phyloP scores from a whole-genome alignment of 2,329 filamentous ascomycete genomes.

The Monilinia vaccinii-corymbosi region DNA sequence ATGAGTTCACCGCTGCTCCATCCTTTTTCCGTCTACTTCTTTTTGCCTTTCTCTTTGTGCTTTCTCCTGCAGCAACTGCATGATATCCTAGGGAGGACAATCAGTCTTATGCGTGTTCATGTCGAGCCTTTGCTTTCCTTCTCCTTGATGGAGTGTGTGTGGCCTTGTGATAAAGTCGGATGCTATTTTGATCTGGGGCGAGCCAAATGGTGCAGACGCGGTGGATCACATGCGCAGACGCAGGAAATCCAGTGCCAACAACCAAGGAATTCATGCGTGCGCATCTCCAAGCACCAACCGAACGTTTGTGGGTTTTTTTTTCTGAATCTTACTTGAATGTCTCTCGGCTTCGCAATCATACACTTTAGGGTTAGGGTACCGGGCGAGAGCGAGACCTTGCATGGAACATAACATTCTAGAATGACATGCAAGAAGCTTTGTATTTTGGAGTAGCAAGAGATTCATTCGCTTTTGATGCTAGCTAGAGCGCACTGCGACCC shows the following conservation, averaged over 20 bases:
- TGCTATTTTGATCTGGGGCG: not conserved
- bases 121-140: not conserved
- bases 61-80: not conserved
- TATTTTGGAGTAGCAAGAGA: too few species aligned
- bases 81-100: not conserved
- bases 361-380: fast-evolving
- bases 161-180: too few species aligned
- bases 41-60: not conserved
- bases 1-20: too few species aligned
- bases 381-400: too few species aligned
- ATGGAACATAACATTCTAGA: too few species aligned
- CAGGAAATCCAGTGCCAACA: too few species aligned
- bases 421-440: too few species aligned
- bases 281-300: not conserved
- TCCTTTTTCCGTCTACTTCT: too few species aligned
- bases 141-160: too few species aligned
- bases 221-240: not conserved
- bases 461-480: too few species aligned
- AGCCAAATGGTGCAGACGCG: not conserved
- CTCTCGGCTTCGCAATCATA: too few species aligned
- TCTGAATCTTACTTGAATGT: not conserved
- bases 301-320: not conserved
- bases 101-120: not conserved
- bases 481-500: too few species aligned
- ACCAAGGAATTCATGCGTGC: not conserved